These are phyloP conservation scores for Garcileccinum viscosum DNA, from an alignment of 1,284 basidiomycete species.

Conservation along the genomic window DNA sequence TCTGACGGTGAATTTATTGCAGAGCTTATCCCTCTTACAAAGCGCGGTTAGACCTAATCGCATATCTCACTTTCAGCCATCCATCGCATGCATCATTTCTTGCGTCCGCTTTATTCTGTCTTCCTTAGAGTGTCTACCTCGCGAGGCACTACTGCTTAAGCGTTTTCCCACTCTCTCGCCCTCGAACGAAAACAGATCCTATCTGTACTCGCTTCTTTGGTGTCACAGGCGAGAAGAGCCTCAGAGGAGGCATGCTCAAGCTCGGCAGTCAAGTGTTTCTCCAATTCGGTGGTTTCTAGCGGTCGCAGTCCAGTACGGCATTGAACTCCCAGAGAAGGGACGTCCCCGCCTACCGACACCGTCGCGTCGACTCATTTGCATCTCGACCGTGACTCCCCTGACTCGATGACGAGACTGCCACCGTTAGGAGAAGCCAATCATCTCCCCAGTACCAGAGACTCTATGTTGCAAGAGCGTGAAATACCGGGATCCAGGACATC, in stretches of 20 bases:
- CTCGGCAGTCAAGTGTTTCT: conserved; percentile 77
- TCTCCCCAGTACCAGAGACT: conserved; percentile 17
- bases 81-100: conserved; percentile 89
- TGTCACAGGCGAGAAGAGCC: conserved; percentile 82
- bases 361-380: conserved; percentile 40
- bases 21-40: conserved; percentile 85
- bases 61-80: conserved; percentile 84
- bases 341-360: conserved; percentile 45
- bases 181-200: conserved; percentile 86
- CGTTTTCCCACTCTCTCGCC: conserved; percentile 74
- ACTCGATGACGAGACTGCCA: conserved; percentile 18
- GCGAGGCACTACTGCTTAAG: conserved; percentile 79
- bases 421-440: conserved; percentile 16
- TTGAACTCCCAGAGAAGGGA: conserved; percentile 69
- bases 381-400: conserved; percentile 21
- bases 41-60: conserved; percentile 81
- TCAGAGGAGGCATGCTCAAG: conserved; percentile 76
- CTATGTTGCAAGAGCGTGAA: conserved; percentile 28
- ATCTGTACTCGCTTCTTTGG: conserved; percentile 82
- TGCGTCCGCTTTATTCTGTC: conserved; percentile 90
- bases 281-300: conserved; percentile 72
- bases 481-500: conserved; percentile 38
- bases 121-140: conserved; percentile 84
- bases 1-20: conserved; percentile 78
- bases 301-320: conserved; percentile 80